phyloP scores from a whole-genome alignment of 805 yeast genomes.

The Priceomyces haplophilus region DNA sequence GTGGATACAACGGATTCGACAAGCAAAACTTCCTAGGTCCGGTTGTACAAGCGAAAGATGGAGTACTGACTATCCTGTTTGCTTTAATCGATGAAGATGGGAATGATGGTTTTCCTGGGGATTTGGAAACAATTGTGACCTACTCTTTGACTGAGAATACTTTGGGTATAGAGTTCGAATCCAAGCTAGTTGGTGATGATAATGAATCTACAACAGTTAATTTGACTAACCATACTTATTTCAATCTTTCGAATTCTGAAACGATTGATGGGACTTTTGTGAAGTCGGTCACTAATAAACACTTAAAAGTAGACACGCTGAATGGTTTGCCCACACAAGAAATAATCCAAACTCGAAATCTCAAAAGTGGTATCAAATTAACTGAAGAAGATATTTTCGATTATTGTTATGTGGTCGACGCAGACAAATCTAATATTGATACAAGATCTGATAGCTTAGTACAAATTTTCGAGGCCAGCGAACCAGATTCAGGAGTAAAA shows the following conservation, averaged over 20 bases:
- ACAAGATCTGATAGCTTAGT: conserved; percentile 41
- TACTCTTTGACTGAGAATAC: conserved; percentile 41
- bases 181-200: conserved; percentile 28
- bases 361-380: conserved; percentile 18
- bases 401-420: conserved; percentile 49
- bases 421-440: conserved; percentile 36
- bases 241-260: conserved; percentile 40
- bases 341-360: conserved; percentile 22
- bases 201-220: conserved; percentile 48
- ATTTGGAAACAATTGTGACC: conserved; percentile 42
- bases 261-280: conserved; percentile 32
- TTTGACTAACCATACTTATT: conserved; percentile 63
- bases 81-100: conserved; percentile 44
- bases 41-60: conserved; percentile 34
- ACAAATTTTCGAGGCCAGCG: conserved; percentile 41
- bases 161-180: conserved; percentile 50
- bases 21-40: conserved; percentile 54
- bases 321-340: conserved; percentile 47
- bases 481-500: conserved; percentile 42
- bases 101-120: conserved; percentile 61
- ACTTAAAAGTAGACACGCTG: conserved; percentile 39
- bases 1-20: conserved; percentile 53
- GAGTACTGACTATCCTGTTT: conserved; percentile 35
- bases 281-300: conserved; percentile 35
- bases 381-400: conserved; percentile 31